Evolutionary conservation across 805 yeast genomes (phyloP), one percentile per base, ranked within the genome.

Genomic region (Starmerella apicola): DNA sequence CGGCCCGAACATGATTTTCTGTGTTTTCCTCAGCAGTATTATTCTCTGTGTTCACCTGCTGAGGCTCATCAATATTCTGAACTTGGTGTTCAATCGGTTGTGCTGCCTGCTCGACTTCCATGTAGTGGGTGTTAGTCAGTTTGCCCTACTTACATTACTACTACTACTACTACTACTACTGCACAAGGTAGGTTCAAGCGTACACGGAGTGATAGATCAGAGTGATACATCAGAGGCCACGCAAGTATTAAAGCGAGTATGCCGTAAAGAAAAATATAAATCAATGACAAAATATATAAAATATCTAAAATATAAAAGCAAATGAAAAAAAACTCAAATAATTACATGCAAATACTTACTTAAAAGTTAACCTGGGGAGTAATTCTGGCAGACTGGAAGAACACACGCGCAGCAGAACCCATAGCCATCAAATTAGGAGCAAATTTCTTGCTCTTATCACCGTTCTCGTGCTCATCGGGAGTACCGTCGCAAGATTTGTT

Each of bases 381-480:
- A 1, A 74, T 60, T 49, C 83, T 63, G 5, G 78, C 82, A 29
- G 76, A 76, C 57, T 77, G 81, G 59, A 76, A 72, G 59, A 76
- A 77, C 3, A 72, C 67, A 51, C 83, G 67, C 3, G 83, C 82
- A 8, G 83, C 84, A 13, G 81, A 63, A 13, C 73, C 83, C 35
- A 66, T 63, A 3, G 77, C 78, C 62, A 78, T 76, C 51, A 78
- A 61, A 34, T 73, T 67, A 54, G 74, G 71, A 36, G 62, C 67
- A 43, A 64, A 49, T 9, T 62, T 61, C 23, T 57, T 51, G 17
- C 56, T 59, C n/a, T 53, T 42, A 22, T 57, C 55, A 18, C 70
- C 72, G 23, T 58, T 62, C 43, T 62, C 66, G 46, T 73, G 66
- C 55, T 76, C 81, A 36, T 69, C 41, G 74, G 56, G 60, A 47